Evolutionary conservation across 164 flowering plant species (phyloP).

Genomic region (Malania oleifera): DNA sequence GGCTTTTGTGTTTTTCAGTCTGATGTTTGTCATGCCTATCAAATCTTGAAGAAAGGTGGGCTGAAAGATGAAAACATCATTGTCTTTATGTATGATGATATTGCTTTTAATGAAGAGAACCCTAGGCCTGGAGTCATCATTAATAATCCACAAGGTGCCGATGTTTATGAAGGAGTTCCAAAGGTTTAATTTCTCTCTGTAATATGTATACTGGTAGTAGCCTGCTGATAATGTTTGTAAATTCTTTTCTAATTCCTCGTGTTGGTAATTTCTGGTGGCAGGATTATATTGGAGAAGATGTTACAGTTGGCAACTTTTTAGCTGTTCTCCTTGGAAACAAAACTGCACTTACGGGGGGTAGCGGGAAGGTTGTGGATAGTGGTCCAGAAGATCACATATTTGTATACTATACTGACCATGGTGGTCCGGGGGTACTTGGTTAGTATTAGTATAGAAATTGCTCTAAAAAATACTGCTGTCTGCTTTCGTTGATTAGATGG

Average conservation of each 20-base stretch:
- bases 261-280: slow-evolving; percentile 28
- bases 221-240: background rate
- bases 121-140: slow-evolving; percentile 81
- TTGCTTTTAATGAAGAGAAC: slow-evolving; percentile 63
- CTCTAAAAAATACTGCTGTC: background rate
- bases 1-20: slow-evolving; percentile 36
- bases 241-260: background rate
- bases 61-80: slow-evolving; percentile 84
- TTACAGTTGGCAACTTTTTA: slow-evolving; percentile 64
- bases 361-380: slow-evolving; percentile 81
- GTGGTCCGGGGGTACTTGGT: slow-evolving; percentile 94
- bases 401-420: slow-evolving; percentile 79
- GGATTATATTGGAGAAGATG: slow-evolving; percentile 81
- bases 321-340: slow-evolving; percentile 80
- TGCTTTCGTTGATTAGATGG: background rate
- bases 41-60: slow-evolving; percentile 75
- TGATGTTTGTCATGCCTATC: slow-evolving; percentile 93
- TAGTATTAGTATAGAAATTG: slow-evolving; percentile 20
- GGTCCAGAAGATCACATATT: slow-evolving; percentile 80
- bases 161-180: slow-evolving; percentile 79
- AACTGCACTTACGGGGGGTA: slow-evolving; percentile 74
- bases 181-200: slow-evolving; percentile 44
- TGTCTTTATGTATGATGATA: slow-evolving; percentile 91
- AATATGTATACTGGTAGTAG: background rate
- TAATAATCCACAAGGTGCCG: slow-evolving; percentile 68